Conservation (phyloP, 306 rosid genomes). For the Trifolium pratense region DNA sequence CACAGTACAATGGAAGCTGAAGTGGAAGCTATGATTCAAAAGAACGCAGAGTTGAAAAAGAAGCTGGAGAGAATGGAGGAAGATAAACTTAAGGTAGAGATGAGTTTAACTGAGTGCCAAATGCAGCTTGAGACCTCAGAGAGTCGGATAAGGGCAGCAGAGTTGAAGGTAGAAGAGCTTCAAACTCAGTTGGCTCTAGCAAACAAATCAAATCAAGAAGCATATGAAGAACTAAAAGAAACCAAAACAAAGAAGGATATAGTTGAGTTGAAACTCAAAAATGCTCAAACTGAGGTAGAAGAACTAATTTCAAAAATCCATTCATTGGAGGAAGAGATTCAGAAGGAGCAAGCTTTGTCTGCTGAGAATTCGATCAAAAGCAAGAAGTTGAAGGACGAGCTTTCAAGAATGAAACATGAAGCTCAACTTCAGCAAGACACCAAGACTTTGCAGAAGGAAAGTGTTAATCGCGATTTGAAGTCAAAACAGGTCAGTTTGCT, state of each 20-base stretch:
- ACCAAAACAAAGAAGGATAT: slow-evolving; percentile 50
- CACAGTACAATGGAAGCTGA: slow-evolving; percentile 48
- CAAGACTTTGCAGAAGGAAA: slow-evolving; percentile 42
- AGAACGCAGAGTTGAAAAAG: slow-evolving; percentile 56
- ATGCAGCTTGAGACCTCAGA: slow-evolving; percentile 57
- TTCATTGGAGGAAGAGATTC: slow-evolving; percentile 61
- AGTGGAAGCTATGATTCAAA: slow-evolving; percentile 54
- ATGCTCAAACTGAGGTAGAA: slow-evolving; percentile 50
- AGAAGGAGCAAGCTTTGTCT: slow-evolving; percentile 63
- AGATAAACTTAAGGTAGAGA: slow-evolving; percentile 57
- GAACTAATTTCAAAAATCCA: slow-evolving; percentile 51
- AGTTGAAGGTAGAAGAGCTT: slow-evolving; percentile 55
- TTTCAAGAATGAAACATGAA: slow-evolving; percentile 56
- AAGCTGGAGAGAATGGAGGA: slow-evolving; percentile 54
- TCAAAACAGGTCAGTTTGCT: slow-evolving; percentile 65
- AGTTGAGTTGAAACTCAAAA: slow-evolving; percentile 57
- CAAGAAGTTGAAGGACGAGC: slow-evolving; percentile 65
- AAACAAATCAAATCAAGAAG: slow-evolving; percentile 54
- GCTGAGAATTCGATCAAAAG: slow-evolving; percentile 50
- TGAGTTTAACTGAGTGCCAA: slow-evolving; percentile 49
- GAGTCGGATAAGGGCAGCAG: slow-evolving; percentile 52
- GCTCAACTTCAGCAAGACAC: slow-evolving; percentile 54
- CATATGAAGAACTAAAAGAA: slow-evolving; percentile 56
- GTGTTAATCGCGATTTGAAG: slow-evolving; percentile 51
- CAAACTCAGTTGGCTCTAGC: slow-evolving; percentile 55